Percentiles rank a stretch among this genome's conserved stretches.
These are phyloP conservation scores for Neurospora hispaniola DNA, from an alignment of 495 filamentous ascomycete genomes.

Conservation along the genomic window DNA sequence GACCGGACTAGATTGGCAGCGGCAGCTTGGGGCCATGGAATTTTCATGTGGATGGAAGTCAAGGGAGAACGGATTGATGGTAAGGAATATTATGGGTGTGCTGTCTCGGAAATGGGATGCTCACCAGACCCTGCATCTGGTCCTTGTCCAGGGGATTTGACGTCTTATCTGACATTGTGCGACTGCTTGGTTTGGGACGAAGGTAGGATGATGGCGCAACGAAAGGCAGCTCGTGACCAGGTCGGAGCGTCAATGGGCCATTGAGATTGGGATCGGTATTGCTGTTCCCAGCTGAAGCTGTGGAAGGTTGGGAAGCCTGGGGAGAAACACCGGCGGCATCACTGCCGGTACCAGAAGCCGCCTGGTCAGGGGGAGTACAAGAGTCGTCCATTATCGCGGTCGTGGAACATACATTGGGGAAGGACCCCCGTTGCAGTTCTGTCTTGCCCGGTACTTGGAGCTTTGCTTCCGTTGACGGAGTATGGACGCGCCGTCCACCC, in stretches of 20 bases:
- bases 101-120: slow-evolving; percentile 27
- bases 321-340: slow-evolving; percentile 9
- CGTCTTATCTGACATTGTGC: slow-evolving; percentile 43
- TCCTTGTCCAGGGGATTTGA: slow-evolving; percentile 75
- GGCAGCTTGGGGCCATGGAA: background rate
- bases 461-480: background rate
- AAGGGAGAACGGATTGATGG: slow-evolving; percentile 1
- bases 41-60: background rate
- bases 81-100: slow-evolving; percentile 10
- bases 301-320: slow-evolving; percentile 13
- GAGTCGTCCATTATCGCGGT: slow-evolving; percentile 28
- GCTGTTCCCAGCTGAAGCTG: slow-evolving; percentile 11
- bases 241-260: slow-evolving; percentile 19
- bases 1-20: background rate
- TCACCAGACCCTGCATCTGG: slow-evolving; percentile 86
- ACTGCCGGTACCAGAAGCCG: slow-evolving; percentile 19
- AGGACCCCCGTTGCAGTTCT: background rate
- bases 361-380: slow-evolving; percentile 22
- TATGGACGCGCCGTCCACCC: background rate
- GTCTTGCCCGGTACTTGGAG: background rate
- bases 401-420: slow-evolving; percentile 24
- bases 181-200: slow-evolving; percentile 48
- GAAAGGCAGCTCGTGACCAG: slow-evolving; percentile 45
- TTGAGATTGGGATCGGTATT: slow-evolving; percentile 12
- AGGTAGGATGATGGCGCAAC: slow-evolving; percentile 84